Conservation (phyloP, 2,329 filamentous ascomycete genomes). For the Metarhizium anisopliae region DNA sequence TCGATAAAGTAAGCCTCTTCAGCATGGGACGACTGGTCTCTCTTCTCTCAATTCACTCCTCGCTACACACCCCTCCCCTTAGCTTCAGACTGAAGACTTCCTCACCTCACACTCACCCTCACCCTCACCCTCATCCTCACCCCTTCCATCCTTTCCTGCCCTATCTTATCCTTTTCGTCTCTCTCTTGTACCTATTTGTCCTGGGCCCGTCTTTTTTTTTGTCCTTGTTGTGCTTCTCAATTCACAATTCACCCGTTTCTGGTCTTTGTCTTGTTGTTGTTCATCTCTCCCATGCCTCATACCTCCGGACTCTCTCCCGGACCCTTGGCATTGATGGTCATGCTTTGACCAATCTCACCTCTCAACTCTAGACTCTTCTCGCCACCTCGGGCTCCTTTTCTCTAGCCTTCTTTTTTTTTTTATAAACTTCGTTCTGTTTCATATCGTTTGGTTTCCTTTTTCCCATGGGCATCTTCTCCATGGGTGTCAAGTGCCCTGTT, state of each 20-base stretch:
- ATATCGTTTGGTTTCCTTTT: conserved; percentile 3
- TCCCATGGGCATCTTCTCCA: conserved; percentile 9
- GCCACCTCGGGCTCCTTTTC: neutral
- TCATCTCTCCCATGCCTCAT: neutral
- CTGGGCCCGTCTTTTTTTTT: neutral
- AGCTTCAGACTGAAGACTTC: neutral
- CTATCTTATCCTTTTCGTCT: neutral
- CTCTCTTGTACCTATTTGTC: neutral
- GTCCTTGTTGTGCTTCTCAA: neutral
- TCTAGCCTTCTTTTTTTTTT: conserved; percentile 4
- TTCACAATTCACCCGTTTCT: neutral
- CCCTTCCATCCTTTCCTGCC: conserved; percentile 2
- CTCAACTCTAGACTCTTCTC: neutral
- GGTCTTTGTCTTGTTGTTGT: neutral
- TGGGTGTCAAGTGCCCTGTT: conserved; percentile 19
- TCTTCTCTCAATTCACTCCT: conserved; percentile 7
- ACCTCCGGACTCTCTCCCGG: neutral
- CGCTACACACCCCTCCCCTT: conserved; percentile 2
- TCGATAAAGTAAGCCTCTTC: conserved; percentile 43
- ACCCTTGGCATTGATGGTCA: conserved; percentile 3
- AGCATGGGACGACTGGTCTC: conserved; percentile 3
- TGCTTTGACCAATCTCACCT: neutral
- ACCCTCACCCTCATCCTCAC: conserved; percentile 4
- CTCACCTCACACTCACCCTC: neutral
- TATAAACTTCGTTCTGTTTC: conserved; percentile 5